Conservation (phyloP, 768 basidiomycete genomes). For the Phaeotremella fagi region DNA sequence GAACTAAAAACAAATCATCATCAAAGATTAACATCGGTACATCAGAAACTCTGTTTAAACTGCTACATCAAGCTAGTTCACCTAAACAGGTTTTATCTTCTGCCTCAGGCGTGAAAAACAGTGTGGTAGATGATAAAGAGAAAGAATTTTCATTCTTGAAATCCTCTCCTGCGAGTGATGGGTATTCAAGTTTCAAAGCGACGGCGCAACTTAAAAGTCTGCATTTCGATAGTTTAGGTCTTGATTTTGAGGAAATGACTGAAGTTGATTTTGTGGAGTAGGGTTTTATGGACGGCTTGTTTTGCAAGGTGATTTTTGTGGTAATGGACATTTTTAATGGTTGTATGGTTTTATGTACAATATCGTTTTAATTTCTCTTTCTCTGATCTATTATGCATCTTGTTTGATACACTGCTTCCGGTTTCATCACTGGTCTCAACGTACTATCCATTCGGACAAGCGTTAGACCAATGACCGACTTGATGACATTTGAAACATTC, state of each 20-base stretch:
- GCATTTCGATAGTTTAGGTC: conserved; percentile 31
- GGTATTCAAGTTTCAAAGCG: conserved; percentile 13
- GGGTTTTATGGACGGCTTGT: not conserved
- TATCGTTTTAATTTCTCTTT: not conserved
- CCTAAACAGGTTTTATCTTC: no score
- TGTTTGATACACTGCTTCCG: not conserved
- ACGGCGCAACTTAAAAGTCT: conserved; percentile 27
- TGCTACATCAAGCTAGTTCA: no score
- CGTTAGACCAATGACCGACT: conserved; percentile 25
- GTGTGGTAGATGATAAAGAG: no score
- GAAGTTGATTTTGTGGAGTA: not conserved
- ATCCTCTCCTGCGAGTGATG: no score
- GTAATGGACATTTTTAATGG: not conserved
- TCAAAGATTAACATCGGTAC: no score
- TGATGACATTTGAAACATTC: conserved; percentile 41
- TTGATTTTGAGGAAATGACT: conserved; percentile 15
- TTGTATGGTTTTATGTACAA: not conserved
- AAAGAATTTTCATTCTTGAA: no score
- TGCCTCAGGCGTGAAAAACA: no score
- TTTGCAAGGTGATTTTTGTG: not conserved
- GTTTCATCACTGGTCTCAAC: not conserved
- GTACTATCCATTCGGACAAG: conserved; percentile 4
- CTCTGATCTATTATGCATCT: not conserved
- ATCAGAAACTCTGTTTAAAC: no score
- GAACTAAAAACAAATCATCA: no score